These are phyloP conservation scores for Colletotrichum viniferum DNA, from an alignment of 2,329 filamentous ascomycete genomes.

Conservation along the genomic window DNA sequence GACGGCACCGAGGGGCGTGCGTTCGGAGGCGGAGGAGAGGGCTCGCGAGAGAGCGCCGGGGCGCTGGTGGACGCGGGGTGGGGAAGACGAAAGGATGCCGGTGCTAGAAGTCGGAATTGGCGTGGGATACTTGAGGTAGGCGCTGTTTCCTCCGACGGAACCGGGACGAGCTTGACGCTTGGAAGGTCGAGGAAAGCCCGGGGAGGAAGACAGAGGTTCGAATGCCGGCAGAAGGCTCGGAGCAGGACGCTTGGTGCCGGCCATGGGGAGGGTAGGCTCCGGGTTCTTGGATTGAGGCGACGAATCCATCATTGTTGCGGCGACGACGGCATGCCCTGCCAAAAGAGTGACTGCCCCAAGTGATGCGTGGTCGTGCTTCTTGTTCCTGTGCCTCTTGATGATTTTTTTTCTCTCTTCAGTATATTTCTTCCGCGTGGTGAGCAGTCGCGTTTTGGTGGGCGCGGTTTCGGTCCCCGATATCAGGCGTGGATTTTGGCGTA, in stretches of 20 bases:
- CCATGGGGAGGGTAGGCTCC: slow-evolving; percentile 40
- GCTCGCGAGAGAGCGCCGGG: slow-evolving; percentile 33
- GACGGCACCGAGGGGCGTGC: slow-evolving; percentile 81
- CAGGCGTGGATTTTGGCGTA: slow-evolving; percentile 17
- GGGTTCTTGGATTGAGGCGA: slow-evolving; percentile 37
- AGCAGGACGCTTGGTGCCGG: slow-evolving; percentile 64
- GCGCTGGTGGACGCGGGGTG: slow-evolving; percentile 54
- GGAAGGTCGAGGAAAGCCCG: slow-evolving; percentile 68
- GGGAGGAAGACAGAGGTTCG: slow-evolving; percentile 80
- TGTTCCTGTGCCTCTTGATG: neutral
- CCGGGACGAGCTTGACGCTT: slow-evolving; percentile 66
- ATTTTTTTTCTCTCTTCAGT: neutral
- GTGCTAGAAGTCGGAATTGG: slow-evolving; percentile 94
- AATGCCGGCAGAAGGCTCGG: slow-evolving; percentile 78
- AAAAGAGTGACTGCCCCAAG: neutral
- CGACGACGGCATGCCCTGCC: slow-evolving; percentile 15
- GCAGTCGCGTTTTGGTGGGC: slow-evolving; percentile 9
- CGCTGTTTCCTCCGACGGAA: slow-evolving; percentile 41
- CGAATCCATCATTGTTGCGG: slow-evolving; percentile 42
- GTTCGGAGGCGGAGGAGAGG: slow-evolving; percentile 72
- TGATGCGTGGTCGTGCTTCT: neutral
- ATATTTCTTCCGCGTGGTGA: slow-evolving; percentile 9
- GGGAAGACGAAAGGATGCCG: slow-evolving; percentile 86
- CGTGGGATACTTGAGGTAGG: slow-evolving; percentile 81
- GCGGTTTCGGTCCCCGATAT: slow-evolving; percentile 7